These are phyloP conservation scores for Rhizomucor miehei DNA, from an alignment of 371 early-diverging fungal species.

Conservation along the genomic window DNA sequence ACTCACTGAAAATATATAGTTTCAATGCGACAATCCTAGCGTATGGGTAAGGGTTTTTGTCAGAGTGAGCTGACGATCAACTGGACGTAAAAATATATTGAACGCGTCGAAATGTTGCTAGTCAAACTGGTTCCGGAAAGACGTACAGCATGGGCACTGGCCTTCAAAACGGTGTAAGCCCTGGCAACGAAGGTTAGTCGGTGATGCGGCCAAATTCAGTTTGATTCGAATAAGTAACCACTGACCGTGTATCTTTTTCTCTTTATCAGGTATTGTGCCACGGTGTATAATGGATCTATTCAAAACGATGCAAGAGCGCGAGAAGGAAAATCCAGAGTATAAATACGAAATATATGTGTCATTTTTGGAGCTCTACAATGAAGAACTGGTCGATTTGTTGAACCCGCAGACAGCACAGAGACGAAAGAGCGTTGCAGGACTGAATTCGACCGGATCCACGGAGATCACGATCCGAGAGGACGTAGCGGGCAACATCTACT, in stretches of 20 bases:
- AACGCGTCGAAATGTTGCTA: slow-evolving; percentile 4
- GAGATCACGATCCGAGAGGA: slow-evolving; percentile 87
- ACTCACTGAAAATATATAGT: slow-evolving; percentile 24
- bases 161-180: slow-evolving; percentile 26
- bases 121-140: slow-evolving; percentile 61
- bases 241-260: not conserved
- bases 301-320: slow-evolving; percentile 26
- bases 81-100: not conserved
- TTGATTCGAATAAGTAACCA: not conserved
- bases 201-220: not conserved
- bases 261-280: slow-evolving; percentile 77
- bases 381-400: slow-evolving; percentile 87
- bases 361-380: slow-evolving; percentile 97
- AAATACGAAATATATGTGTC: slow-evolving; percentile 69
- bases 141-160: slow-evolving; percentile 52
- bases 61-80: no score
- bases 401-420: slow-evolving; percentile 36
- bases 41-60: slow-evolving; percentile 85
- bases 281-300: slow-evolving; percentile 77
- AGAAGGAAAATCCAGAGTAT: slow-evolving; percentile 18
- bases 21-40: slow-evolving; percentile 94
- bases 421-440: slow-evolving; percentile 4
- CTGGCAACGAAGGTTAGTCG: slow-evolving; percentile 32
- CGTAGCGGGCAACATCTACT: slow-evolving; percentile 83
- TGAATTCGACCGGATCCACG: not conserved